phyloP scores from a whole-genome alignment of 2,329 filamentous ascomycete species.

The Bimuria novae-zelandiae region DNA sequence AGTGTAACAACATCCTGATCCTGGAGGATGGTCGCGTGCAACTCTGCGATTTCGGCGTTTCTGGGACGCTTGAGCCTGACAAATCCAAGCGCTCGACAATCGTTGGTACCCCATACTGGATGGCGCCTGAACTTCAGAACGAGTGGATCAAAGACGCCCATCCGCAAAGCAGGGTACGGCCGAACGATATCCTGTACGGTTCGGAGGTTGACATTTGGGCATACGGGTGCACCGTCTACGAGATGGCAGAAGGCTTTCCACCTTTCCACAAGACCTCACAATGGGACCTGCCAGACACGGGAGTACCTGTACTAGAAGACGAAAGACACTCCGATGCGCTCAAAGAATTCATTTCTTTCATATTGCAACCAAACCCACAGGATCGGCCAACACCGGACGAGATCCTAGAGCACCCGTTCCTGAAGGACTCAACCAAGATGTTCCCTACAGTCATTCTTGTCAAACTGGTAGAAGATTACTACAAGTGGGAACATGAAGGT shows the following conservation, averaged over 20 bases:
- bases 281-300: slow-evolving; percentile 48
- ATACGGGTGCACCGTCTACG: slow-evolving; percentile 78
- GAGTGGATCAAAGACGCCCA: slow-evolving; percentile 61
- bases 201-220: slow-evolving; percentile 76
- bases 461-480: slow-evolving; percentile 72
- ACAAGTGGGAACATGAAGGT: slow-evolving; percentile 74
- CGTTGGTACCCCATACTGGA: slow-evolving; percentile 83
- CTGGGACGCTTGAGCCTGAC: slow-evolving; percentile 75
- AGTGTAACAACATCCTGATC: slow-evolving; percentile 76
- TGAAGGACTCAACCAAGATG: slow-evolving; percentile 63
- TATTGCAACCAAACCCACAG: slow-evolving; percentile 69
- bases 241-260: slow-evolving; percentile 78
- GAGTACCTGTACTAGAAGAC: slow-evolving; percentile 70
- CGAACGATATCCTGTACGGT: slow-evolving; percentile 59
- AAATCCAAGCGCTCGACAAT: slow-evolving; percentile 79
- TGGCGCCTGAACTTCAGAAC: slow-evolving; percentile 73
- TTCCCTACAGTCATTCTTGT: slow-evolving; percentile 69
- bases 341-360: slow-evolving; percentile 73
- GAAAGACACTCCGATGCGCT: slow-evolving; percentile 71
- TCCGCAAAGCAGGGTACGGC: slow-evolving; percentile 54
- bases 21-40: slow-evolving; percentile 78
- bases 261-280: slow-evolving; percentile 61
- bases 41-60: slow-evolving; percentile 83
- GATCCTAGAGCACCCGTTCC: slow-evolving; percentile 71
- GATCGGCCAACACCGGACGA: slow-evolving; percentile 71